Base-by-base conservation (phyloP, 305 asterid genomes). In the Solanum aculeatissimum region DNA sequence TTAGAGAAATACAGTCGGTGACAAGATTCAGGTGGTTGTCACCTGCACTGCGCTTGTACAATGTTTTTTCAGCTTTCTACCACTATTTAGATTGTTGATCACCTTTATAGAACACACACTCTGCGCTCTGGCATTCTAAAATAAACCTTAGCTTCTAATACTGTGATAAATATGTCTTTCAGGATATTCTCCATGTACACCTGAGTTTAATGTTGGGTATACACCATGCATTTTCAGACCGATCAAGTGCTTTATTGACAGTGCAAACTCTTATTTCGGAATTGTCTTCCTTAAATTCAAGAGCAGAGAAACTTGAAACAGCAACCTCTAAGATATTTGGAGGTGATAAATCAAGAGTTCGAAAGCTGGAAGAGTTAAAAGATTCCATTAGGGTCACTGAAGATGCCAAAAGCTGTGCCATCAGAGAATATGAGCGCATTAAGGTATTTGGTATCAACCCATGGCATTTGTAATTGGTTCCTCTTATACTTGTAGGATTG, bases 181-280 rank as follows among this genome's bases (percentile, higher is more conserved):
- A 97, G 99, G 99, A 95, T 87, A 87, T 92, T 12, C 84, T 95
- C 82, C 99, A 94, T 72, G 99, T 92, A 69, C 90, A 97, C 85
- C 89, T 97, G 98, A 97, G 98, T 83, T 85, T 95, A 91, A 94
- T 97, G 96, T 88, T 92, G 85, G 92, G 95, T 53, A 93, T 90
- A 65, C 97, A 91, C 86, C 88, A 80, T 89, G 98, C 98, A 74
- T 95, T 94, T 88, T 86, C 98, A 42, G 98, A 97, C 87, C 97
- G 99, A 81, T 95, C 98, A 80, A 95, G 92, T 90, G 98, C 98
- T 79, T 88, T 97, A 84, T 90, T 95, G 90, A 95, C 97, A 49
- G 93, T 94, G 86, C 98, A 95, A 93, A 95, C 98, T 65, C 98
- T 97, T 86, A 80, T 93, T 77, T 93, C 99, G 8, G 99, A 97